Base-by-base conservation (phyloP, 176 grass and related monocot genomes). In the Eleusine coracana region DNA sequence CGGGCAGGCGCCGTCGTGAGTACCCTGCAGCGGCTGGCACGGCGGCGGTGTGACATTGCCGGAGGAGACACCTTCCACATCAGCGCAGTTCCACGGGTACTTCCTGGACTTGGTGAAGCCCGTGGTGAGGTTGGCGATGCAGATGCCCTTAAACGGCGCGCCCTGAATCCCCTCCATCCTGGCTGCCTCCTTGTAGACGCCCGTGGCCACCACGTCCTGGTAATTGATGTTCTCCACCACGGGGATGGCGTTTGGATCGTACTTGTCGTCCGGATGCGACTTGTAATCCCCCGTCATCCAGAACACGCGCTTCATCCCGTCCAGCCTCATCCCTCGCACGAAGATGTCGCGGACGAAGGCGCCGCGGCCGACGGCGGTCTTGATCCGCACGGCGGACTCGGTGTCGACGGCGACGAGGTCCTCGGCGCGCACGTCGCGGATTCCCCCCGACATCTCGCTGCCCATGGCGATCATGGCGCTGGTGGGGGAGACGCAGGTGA, bases 371-470 rank as follows among this genome's bases (percentile, higher is more conserved):
- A 87, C 84, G 15, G 90, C 91, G 2, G 96, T 98, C 89, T 98
- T 98, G 88, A 98, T 93, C 38, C 96, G 85, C 80, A 98, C 96
- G 40, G 50, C 96, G 5, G 92, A 95, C 91, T 98, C 96, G 7
- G 96, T 79, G 73, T 89, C 21, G 21, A 95, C 16, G 28, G 96
- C 96, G 12, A 87, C 85, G 80, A 98, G 87, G 79, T 95, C 96
- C 91, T 98, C 96, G 0, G 87, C 96, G 21, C 96, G 76, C 68
- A 98, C 93, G 68, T 98, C 96, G 23, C 70, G 77, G 82, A 98
- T 95, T 12, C 96, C 96, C 9, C 96, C 96, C 0, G 96, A 98
- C 96, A 98, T 98, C 93, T 98, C 96, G 77, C 96, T 98, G 56
- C 96, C 96, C 1, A 98, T 85, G 48, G 96, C 96, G 51, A 98